Base-by-base conservation (phyloP, 169 alveolate genomes). In the Plasmodium malariae region DNA sequence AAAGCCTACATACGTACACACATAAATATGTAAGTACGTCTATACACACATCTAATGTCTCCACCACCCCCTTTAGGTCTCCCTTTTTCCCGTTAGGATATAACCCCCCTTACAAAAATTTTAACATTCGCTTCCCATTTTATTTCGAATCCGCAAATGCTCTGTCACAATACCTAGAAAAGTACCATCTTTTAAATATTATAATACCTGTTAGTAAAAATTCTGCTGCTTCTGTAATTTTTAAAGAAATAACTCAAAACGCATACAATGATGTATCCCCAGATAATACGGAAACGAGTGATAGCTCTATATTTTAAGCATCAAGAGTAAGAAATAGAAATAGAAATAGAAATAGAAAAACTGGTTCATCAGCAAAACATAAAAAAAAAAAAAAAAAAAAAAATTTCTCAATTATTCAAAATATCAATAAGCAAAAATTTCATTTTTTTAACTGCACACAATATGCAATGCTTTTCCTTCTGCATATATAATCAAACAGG, bases 71-170 rank as follows among this genome's bases (percentile, higher is more conserved):
- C 68, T 83, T 67, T 14, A 86, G 92, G 32, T 86, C 92, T 19
- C 92, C 92, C 37, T 36, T 69, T 12, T 86, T 86, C 28, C 92
- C 87, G 37, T n/a, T 19, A 14, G 92, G 45, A 45, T 63, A 86
- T 21, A 86, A 86, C 37, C 92, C 92, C 5, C 92, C 92, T 4
- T 86, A 69, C 54, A 86, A 86, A 65, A 69, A 59, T 21, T 86
- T 86, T 30, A 59, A 37, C 51, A 86, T 86, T 37, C 86, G 92
- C 9, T 86, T 86, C 70, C 92, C 92, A 34, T 86, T 69, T 72
- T 70, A 86, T 32, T 86, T 40, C 36, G 87, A 86, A 57, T 37
- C 92, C 5, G 68, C 92, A 55, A 86, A 70, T 37, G 87, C 87
- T 34, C 28, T 55, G 34, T 69, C 92, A 17, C 92, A 86, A 21